phyloP scores from a whole-genome alignment of 2,329 filamentous ascomycete species.

The Paecilomyces formosus region DNA sequence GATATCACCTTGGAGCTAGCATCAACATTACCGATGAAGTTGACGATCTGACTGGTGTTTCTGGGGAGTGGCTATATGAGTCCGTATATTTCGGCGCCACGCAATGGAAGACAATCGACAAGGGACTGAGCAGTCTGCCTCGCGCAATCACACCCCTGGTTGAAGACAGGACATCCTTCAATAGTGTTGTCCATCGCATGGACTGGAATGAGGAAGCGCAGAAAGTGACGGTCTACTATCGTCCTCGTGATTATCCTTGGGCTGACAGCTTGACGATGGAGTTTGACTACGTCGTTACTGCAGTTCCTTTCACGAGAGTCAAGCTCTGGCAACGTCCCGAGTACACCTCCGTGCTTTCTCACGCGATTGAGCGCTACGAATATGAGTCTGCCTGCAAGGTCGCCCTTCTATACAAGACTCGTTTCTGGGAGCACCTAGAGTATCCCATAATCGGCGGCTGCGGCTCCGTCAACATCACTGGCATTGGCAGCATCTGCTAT shows the following conservation, averaged over 20 bases:
- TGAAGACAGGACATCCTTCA: slow-evolving; percentile 48
- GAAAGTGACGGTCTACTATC: slow-evolving; percentile 54
- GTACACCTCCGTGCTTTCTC: slow-evolving; percentile 43
- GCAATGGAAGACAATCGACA: slow-evolving; percentile 58
- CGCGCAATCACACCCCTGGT: slow-evolving; percentile 57
- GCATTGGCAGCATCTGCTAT: slow-evolving; percentile 28
- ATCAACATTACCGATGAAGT: slow-evolving; percentile 51
- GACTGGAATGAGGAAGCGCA: slow-evolving; percentile 43
- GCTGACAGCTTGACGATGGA: slow-evolving; percentile 28
- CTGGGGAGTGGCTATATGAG: slow-evolving; percentile 50
- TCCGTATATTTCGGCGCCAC: slow-evolving; percentile 53
- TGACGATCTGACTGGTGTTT: slow-evolving; percentile 35
- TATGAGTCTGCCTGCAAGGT: slow-evolving; percentile 50
- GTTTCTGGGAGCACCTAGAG: slow-evolving; percentile 51
- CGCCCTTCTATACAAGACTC: slow-evolving; percentile 59
- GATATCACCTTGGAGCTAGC: slow-evolving; percentile 49
- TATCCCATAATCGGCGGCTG: slow-evolving; percentile 55
- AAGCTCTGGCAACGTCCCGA: slow-evolving; percentile 54
- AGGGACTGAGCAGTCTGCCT: slow-evolving; percentile 53
- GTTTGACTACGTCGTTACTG: slow-evolving; percentile 61
- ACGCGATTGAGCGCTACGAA: slow-evolving; percentile 43
- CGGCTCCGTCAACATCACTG: slow-evolving; percentile 19
- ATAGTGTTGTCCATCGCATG: slow-evolving; percentile 51
- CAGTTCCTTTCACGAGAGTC: slow-evolving; percentile 58
- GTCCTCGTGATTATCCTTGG: slow-evolving; percentile 37